Evolutionary conservation across 2,329 filamentous ascomycete species (phyloP).

Genomic region (Phialophora macrospora): DNA sequence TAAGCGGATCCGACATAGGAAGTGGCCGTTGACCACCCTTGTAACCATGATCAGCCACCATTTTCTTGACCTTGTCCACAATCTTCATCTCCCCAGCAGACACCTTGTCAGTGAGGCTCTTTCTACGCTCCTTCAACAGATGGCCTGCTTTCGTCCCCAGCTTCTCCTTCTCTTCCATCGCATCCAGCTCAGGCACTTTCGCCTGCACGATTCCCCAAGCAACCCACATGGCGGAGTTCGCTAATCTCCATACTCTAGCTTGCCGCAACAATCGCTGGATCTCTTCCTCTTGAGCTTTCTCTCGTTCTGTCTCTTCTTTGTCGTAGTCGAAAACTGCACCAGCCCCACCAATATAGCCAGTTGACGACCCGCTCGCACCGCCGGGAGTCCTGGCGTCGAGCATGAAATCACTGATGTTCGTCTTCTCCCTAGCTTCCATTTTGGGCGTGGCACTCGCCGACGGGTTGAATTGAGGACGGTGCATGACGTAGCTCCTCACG

Average conservation of each 20-base stretch:
- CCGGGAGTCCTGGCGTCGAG: conserved; percentile 62
- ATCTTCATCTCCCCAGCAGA: conserved; percentile 26
- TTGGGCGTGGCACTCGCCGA: conserved; percentile 57
- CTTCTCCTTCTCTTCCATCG: conserved; percentile 39
- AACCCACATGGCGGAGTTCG: conserved; percentile 88
- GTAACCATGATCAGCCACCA: conserved; percentile 34
- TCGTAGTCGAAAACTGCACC: conserved; percentile 33
- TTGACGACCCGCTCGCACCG: conserved; percentile 24
- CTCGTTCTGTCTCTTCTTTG: conserved; percentile 62
- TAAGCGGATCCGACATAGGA: conserved; percentile 36
- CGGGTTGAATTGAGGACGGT: conserved; percentile 70
- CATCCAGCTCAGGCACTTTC: conserved; percentile 74
- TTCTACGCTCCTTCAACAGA: conserved; percentile 12
- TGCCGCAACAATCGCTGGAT: conserved; percentile 76
- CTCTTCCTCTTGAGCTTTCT: conserved; percentile 69
- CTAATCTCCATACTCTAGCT: conserved; percentile 80
- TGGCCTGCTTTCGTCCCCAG: not conserved
- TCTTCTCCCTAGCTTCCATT: conserved; percentile 44
- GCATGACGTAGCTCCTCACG: conserved; percentile 82
- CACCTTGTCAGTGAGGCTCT: conserved; percentile 10
- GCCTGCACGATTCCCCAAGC: conserved; percentile 97
- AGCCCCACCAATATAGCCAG: conserved; percentile 6
- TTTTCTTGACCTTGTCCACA: conserved; percentile 38
- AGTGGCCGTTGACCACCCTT: conserved; percentile 8
- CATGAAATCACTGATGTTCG: conserved; percentile 65